Base-by-base conservation (phyloP, 2,329 filamentous ascomycete species). In the Neonectria magnoliae region DNA sequence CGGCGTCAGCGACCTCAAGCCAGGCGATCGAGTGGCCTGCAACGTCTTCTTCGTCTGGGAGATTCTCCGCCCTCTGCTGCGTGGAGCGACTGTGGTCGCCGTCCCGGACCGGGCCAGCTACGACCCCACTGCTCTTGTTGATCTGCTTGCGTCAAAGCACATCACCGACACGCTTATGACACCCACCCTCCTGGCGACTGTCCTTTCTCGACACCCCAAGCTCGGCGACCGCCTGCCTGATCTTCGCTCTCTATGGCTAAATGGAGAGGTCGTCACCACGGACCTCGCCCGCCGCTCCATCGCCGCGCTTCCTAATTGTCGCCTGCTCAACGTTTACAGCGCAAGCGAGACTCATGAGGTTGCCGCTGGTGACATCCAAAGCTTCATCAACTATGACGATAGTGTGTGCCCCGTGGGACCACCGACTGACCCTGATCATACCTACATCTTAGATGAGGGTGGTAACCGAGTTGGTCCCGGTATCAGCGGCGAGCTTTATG, bases 11-110 rank as follows among this genome's bases (percentile, higher is more conserved):
- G 90, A 94, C 75, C 81, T 93, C 3, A 79, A 85, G 18, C 90
- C 89, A 0, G 91, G 91, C 16, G 92, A 94, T 70, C 87, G 92
- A 7, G 91, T 94, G 11, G 92, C 92, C n/a, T 94, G 92, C 80
- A 95, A 94, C 81, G 92, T 94, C 64, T 95, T 94, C 78, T 95
- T 95, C 75, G 85, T 94, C 51, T 95, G 92, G 92, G 92, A 95
- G 76, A 94, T 94, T 61, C 78, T 95, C 59, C 90, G 92, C 5
- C 92, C 92, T 9, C 82, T 95, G 48, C 76, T 95, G 59, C 87
- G 92, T 59, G 92, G 92, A 70, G 92, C 91, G 3, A 93, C 92
- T 0, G 90, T 93, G 5, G 86, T 94, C 22, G 87, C 90, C 4
- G 88, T 94, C 16, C 91, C 92, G 1, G 92, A 95, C 71, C 88